A percentile compares a stretch with the other conserved stretches of the same genome.
Evolutionary conservation across 306 rosid species (phyloP).

Genomic region (Trifolium repens): DNA sequence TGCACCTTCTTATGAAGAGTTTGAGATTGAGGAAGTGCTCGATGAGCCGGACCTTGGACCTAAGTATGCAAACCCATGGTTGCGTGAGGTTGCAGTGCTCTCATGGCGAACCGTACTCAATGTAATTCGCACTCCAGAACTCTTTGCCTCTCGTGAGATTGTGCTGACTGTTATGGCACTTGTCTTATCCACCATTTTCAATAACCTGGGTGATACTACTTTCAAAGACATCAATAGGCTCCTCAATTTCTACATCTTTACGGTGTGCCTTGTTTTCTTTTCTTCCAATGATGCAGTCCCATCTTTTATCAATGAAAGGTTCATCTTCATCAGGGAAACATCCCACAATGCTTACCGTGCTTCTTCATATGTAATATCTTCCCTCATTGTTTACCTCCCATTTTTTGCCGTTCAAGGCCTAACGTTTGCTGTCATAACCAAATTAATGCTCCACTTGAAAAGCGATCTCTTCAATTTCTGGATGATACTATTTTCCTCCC

Average conservation of each 20-base stretch:
- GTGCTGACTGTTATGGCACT: constrained; percentile 82
- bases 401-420: constrained; percentile 84
- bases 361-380: constrained; percentile 79
- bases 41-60: constrained; percentile 58
- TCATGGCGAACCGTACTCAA: constrained; percentile 78
- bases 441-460: constrained; percentile 53
- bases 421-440: constrained; percentile 84
- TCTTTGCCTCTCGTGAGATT: constrained; percentile 87
- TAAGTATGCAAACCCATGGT: constrained; percentile 86
- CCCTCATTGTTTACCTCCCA: constrained; percentile 85
- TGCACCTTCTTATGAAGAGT: constrained; percentile 52
- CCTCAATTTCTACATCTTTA: constrained; percentile 86
- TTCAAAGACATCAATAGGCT: constrained; percentile 78
- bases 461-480: constrained; percentile 60
- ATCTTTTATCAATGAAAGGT: constrained; percentile 78
- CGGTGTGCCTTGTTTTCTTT: constrained; percentile 87
- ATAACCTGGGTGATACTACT: constrained; percentile 42
- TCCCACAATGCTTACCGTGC: constrained; percentile 93
- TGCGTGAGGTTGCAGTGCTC: constrained; percentile 76
- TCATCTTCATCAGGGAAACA: constrained; percentile 87
- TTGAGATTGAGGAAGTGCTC: constrained; percentile 61
- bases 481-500: constrained; percentile 78
- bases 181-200: constrained; percentile 71
- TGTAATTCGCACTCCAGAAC: constrained; percentile 86
- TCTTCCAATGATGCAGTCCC: constrained; percentile 97